Evolutionary conservation across 2,329 filamentous ascomycete species (phyloP).

Genomic region (Coniochaeta hoffmannii): DNA sequence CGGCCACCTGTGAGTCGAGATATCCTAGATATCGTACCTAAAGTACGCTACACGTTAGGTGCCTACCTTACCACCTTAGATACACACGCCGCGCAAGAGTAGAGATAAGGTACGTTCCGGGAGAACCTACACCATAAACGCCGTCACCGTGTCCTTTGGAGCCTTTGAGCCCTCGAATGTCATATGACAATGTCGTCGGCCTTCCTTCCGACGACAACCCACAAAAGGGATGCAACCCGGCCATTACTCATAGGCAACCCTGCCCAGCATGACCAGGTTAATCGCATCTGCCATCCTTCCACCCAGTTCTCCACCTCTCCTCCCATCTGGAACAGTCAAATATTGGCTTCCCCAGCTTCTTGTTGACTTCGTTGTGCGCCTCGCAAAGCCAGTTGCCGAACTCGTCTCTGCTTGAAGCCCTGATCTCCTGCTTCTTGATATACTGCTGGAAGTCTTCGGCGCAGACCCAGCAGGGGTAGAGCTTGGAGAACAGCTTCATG

Average conservation of each 20-base stretch:
- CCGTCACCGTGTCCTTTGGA: too few relatives aligned
- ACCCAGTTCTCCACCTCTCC: constrained; percentile 90
- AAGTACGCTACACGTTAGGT: too few relatives aligned
- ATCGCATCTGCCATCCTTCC: constrained; percentile 61
- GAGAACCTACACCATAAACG: not conserved
- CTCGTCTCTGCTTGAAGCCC: constrained; percentile 51
- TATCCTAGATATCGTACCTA: too few relatives aligned
- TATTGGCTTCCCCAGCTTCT: constrained; percentile 79
- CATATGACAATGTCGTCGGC: too few relatives aligned
- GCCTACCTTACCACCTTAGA: not conserved
- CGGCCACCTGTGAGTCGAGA: too few relatives aligned
- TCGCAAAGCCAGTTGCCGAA: constrained; percentile 80
- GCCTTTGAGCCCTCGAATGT: too few relatives aligned
- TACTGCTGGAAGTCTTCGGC: constrained; percentile 85
- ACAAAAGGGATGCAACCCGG: not conserved
- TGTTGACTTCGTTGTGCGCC: constrained; percentile 81
- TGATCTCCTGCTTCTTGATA: constrained; percentile 64
- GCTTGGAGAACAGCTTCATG: constrained; percentile 68
- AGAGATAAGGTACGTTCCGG: not conserved
- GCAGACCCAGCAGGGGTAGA: constrained; percentile 96
- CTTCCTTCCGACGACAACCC: not conserved
- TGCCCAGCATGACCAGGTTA: constrained; percentile 15
- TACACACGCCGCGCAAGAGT: not conserved
- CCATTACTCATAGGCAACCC: not conserved
- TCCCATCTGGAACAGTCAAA: constrained; percentile 93